Base-by-base conservation (phyloP, 805 yeast genomes). In the Monosporozyma solicola region DNA sequence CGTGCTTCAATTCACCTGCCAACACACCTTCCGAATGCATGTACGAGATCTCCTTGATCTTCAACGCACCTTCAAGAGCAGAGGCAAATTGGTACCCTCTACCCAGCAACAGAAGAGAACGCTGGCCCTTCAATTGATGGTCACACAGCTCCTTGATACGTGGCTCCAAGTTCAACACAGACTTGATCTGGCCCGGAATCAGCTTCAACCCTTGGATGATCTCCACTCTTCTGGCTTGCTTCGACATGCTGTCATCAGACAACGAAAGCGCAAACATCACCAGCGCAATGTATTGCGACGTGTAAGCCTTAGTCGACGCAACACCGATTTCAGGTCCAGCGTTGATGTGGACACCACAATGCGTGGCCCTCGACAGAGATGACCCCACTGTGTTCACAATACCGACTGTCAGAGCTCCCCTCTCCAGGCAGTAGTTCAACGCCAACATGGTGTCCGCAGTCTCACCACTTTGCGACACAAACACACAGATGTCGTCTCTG, bases 261-360 rank as follows among this genome's bases (percentile, higher is more conserved):
- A 94, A 78, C n/a, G 92, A 88, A 52, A 94, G 78, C 0, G 98
- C 98, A 74, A 94, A 80, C 97, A 94, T 89, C 4, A 92, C 97
- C 58, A 94, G 76, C 0, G 99, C 98, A 70, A 95, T 91, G 71
- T 83, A 94, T 72, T 94, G 99, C 10, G 99, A 94, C 7, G 99
- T 94, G 76, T 94, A 94, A 31, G 99, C 99, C 74, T 94, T 94
- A 48, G 99, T 94, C 11, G 97, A 90, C 10, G 99, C 99, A 61
- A 94, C 99, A 72, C 99, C 98, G 59, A 94, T 94, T 74, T 94
- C 99, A 47, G 99, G 99, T 59, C 99, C 99, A 49, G 99, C 99
- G 68, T 94, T 94, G 69, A 94, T 91, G 71, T 94, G 99, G 53
- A 94, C 97, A 81, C 99, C 99, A 77, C 99, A 94, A 72, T 91